Evolutionary conservation across 495 filamentous ascomycete species (phyloP), one percentile per base, ranked within the genome.

Genomic region (Penicillium cosmopolitanum): DNA sequence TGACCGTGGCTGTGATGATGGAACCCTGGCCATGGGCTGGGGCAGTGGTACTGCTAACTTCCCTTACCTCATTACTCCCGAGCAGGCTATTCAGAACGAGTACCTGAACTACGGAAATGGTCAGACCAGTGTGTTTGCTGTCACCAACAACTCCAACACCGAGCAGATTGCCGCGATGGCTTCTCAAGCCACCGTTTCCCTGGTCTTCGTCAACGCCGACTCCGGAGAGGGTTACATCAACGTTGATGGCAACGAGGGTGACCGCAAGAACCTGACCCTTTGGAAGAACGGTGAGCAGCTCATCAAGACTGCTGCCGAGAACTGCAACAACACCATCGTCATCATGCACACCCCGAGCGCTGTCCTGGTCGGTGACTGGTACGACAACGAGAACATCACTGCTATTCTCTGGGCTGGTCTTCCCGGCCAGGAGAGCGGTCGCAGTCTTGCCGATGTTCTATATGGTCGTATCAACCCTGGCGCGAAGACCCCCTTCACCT

Each of bases 11-110:
- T 97, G 95, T 60, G 80, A 92, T 68, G 84, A 86, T 43, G 94
- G 93, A 31, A 97, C 94, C 6, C 81, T 97, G 31, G 95, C 89
- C 31, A 93, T 96, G 88, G 93, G 86, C 50, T 98, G 94, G 95
- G 95, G 94, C 35, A 93, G 89, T 58, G 95, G 95, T 53, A 91
- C 89, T 19, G 83, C 90, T 35, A 88, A 95, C 64, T 97, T 92
- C 80, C 93, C 95, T 1, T 98, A 97, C 74, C 82, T 98, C 4
- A 78, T 96, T 60, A 92, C 92, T 3, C 95, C 95, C 1, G 85
- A 96, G 48, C 85, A 89, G 25, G 95, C 94, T 3, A 91, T 97
- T 48, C 89, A 91, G 69, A 85, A 83, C 33, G 86, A 91, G 62
- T 87, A 92, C 11, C 38, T 82, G 36, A 56, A 58, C 51, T 58